Evolutionary conservation across 1,139 yeast genomes (phyloP), one percentile per base, ranked within the genome.

Genomic region (Saccharomycopsis phalli): DNA sequence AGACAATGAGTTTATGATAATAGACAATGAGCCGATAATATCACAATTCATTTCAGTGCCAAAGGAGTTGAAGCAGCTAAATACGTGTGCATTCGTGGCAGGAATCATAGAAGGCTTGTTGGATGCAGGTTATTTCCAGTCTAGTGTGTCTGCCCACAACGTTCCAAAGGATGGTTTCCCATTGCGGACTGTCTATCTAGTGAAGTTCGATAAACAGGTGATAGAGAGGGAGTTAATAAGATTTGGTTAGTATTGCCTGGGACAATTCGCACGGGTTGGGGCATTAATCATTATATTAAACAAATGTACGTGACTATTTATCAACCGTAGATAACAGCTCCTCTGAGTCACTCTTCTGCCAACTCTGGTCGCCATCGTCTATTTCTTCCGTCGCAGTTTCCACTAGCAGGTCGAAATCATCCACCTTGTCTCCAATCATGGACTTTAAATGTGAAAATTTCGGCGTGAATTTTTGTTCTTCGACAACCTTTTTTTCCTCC

Each of bases 61-160:
- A 2, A 75, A 73, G 50, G 94, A 86, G 49, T 77, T 81, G 57
- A 79, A 83, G 5, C 79, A 79, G 49, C 68, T 86, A 52, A 83
- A 81, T 53, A 82, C 94, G 53, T 80, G 83, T 8, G 88, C 95
- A 0, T 83, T 82, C 53, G 74, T 81, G 2, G 96, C 96, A 1
- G 98, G 98, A 0, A 74, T 91, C 21, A 73, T 91, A 21, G 95
- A 88, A 57, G 97, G 96, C 0, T 81, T 91, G 1, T 63, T 91
- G 42, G 94, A 84, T 50, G 71, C 82, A 13, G 73, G 88, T 2
- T 80, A 79, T 47, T 88, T 88, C 55, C 78, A 76, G 41, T 94
- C 95, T 21, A 68, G 66, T 34, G 98, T 91, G 4, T 76, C 88
- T 4, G 96, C 98, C 0, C 98, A 93, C 56, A 69, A 82, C 1